Percentiles rank a stretch among this genome's conserved stretches.
phyloP scores from a whole-genome alignment of 805 yeast genomes.

The Ogataea wickerhamii region DNA sequence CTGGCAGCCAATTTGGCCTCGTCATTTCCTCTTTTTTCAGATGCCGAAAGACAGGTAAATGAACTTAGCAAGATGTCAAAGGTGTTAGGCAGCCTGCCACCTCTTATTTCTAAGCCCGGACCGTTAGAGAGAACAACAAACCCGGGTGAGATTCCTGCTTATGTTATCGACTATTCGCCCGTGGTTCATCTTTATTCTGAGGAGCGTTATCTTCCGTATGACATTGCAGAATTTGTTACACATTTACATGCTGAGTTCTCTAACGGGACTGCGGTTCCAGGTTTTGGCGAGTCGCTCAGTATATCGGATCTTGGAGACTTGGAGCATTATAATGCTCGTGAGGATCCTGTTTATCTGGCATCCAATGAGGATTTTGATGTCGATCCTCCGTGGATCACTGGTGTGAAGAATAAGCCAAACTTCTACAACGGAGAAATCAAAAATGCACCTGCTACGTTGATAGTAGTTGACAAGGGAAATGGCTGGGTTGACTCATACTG shows the following conservation, averaged over 20 bases:
- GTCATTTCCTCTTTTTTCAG: neutral
- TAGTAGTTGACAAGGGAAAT: constrained; percentile 88
- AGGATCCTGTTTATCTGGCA: constrained; percentile 50
- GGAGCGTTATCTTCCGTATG: constrained; percentile 82
- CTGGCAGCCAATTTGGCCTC: no score
- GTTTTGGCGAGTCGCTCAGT: constrained; percentile 23
- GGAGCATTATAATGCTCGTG: constrained; percentile 27
- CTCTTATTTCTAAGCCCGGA: constrained; percentile 33
- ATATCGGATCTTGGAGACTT: constrained; percentile 35
- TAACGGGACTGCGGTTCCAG: constrained; percentile 42
- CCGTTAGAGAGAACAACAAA: constrained; percentile 35
- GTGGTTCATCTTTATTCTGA: constrained; percentile 84
- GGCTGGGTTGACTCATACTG: constrained; percentile 95
- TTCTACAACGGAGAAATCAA: constrained; percentile 65
- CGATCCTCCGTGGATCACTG: constrained; percentile 86
- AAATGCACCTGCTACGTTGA: constrained; percentile 74
- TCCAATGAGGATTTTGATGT: constrained; percentile 65
- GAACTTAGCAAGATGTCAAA: constrained; percentile 13
- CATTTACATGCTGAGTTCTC: constrained; percentile 57
- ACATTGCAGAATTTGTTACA: constrained; percentile 62
- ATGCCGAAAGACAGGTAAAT: constrained; percentile 12
- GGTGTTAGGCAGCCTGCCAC: constrained; percentile 33
- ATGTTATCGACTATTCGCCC: constrained; percentile 67
- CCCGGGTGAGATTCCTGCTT: constrained; percentile 59
- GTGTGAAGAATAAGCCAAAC: constrained; percentile 62